Conservation (phyloP, 805 yeast species). For the Ogataea henricii region DNA sequence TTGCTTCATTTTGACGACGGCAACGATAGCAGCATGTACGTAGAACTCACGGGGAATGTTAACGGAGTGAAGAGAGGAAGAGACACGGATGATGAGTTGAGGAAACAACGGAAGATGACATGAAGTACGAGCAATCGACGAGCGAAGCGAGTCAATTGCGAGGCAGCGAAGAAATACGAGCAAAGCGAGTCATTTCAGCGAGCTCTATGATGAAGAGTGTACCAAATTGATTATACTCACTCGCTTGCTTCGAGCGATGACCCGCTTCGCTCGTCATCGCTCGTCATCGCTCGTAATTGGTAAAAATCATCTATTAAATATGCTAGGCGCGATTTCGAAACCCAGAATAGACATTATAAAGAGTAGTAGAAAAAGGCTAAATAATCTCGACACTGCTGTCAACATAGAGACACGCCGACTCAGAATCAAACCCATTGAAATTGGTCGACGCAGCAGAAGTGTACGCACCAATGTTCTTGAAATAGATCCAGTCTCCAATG, state of each 20-base stretch:
- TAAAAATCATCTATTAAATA: slow-evolving; percentile 2
- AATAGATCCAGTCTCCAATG: slow-evolving; percentile 93
- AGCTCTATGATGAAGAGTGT: no score
- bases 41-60: slow-evolving; percentile 27
- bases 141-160: no score
- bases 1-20: slow-evolving; percentile 16
- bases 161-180: no score
- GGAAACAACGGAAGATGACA: slow-evolving; percentile 8
- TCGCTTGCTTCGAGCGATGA: no score
- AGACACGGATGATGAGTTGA: slow-evolving; percentile 14
- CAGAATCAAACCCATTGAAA: slow-evolving; percentile 83
- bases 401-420: slow-evolving; percentile 64
- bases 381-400: slow-evolving; percentile 29
- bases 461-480: slow-evolving; percentile 85
- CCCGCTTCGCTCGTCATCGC: no score
- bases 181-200: no score
- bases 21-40: slow-evolving; percentile 30
- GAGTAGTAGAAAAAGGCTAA: slow-evolving; percentile 1
- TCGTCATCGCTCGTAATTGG: no score
- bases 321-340: background rate
- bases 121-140: background rate
- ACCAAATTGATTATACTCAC: no score
- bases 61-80: slow-evolving; percentile 27
- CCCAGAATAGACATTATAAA: slow-evolving; percentile 3
- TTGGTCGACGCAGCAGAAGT: slow-evolving; percentile 90